Percentiles rank a stretch among this genome's conserved stretches.
Conservation (phyloP, 331 rosid species). For the Pyrus hybrid region DNA sequence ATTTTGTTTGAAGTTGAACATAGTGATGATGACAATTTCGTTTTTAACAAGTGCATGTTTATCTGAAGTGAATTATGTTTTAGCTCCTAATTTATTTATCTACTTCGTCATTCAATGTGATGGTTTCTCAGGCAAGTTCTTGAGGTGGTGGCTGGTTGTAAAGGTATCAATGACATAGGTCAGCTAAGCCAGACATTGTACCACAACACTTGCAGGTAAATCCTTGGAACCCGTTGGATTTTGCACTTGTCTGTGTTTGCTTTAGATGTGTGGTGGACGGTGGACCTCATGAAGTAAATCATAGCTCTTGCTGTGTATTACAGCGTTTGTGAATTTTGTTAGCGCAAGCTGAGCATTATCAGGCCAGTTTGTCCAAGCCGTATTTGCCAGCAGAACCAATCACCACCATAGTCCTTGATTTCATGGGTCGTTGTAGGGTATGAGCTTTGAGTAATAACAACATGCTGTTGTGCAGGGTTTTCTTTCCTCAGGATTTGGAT, state of each 20-base stretch:
- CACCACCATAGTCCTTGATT: background rate
- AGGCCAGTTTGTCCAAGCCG: background rate
- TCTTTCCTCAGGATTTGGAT: conserved; percentile 91
- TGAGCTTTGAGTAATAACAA: background rate
- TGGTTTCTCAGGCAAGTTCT: conserved; percentile 70
- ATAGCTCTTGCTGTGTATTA: background rate
- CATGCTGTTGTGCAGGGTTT: conserved; percentile 56
- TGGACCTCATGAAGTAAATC: background rate
- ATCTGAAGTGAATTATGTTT: background rate
- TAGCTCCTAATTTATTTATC: background rate
- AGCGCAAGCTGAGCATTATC: background rate
- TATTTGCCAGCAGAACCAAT: background rate
- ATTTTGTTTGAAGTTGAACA: background rate
- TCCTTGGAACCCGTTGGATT: background rate
- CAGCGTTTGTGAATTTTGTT: background rate
- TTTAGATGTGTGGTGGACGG: background rate
- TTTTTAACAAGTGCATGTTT: background rate
- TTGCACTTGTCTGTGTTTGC: background rate
- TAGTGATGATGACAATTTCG: background rate
- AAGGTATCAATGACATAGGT: conserved; percentile 52
- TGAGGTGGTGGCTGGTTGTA: conserved; percentile 87
- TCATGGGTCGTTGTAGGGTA: background rate
- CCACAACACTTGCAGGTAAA: conserved; percentile 88
- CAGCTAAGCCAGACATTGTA: conserved; percentile 66
- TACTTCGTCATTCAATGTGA: conserved; percentile 11